These are phyloP conservation scores for Tricladium varicosporioides DNA, from an alignment of 2,329 filamentous ascomycete genomes.

Conservation along the genomic window DNA sequence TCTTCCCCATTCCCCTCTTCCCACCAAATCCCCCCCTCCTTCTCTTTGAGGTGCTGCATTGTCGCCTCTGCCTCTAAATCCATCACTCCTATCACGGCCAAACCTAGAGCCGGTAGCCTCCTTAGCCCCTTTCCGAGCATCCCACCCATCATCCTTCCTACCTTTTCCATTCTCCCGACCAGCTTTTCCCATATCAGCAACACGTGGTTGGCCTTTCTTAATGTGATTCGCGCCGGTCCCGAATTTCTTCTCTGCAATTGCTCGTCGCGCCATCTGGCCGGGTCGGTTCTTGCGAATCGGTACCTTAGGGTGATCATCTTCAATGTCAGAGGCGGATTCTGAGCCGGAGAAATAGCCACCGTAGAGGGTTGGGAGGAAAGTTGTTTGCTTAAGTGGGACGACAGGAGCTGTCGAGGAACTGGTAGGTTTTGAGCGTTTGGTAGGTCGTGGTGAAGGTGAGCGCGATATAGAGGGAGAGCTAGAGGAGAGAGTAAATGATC, in stretches of 20 bases:
- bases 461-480: constrained; percentile 21
- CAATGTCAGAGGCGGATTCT: constrained; percentile 67
- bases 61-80: constrained; percentile 24
- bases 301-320: constrained; percentile 53
- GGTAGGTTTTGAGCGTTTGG: constrained; percentile 15
- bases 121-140: constrained; percentile 53
- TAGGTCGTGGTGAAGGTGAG: constrained; percentile 14
- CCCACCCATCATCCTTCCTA: constrained; percentile 51
- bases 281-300: constrained; percentile 61
- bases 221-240: constrained; percentile 57
- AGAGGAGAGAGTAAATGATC: neutral
- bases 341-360: constrained; percentile 78
- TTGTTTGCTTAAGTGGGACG: constrained; percentile 40
- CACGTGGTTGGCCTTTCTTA: constrained; percentile 23
- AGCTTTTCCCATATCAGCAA: constrained; percentile 8
- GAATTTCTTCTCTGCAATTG: constrained; percentile 79
- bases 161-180: constrained; percentile 1
- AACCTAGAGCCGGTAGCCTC: constrained; percentile 2
- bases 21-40: constrained; percentile 23
- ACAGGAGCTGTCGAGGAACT: constrained; percentile 6
- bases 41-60: constrained; percentile 21
- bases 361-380: constrained; percentile 74
- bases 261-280: constrained; percentile 74
- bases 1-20: constrained; percentile 34
- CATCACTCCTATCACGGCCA: constrained; percentile 4